A percentile compares a stretch with the other conserved stretches of the same genome.
phyloP scores from a whole-genome alignment of 345 rosid genomes.

The Chamaenerion angustifolium region DNA sequence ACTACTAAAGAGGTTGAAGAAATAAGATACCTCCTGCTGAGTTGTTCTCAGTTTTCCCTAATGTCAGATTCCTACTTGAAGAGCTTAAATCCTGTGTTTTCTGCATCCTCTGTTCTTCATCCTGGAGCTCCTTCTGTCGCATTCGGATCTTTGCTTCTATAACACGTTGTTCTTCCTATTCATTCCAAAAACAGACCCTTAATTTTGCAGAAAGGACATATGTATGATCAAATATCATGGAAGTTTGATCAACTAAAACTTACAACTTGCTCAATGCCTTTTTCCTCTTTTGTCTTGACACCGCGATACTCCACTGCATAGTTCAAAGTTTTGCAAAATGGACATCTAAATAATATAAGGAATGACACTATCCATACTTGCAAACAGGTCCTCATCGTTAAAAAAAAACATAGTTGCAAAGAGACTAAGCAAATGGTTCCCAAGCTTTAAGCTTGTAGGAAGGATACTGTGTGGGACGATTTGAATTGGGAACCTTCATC shows the following conservation, averaged over 20 bases:
- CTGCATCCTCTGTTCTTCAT: slow-evolving; percentile 77
- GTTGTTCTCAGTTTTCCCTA: slow-evolving; percentile 43
- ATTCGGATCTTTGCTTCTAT: slow-evolving; percentile 94
- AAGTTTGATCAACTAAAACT: slow-evolving; percentile 13
- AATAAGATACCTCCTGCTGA: slow-evolving; percentile 35
- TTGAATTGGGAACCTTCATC: slow-evolving; percentile 91
- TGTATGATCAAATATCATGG: background rate
- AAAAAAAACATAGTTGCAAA: background rate
- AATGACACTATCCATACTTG: slow-evolving; percentile 9
- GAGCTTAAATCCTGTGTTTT: slow-evolving; percentile 61
- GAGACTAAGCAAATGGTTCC: background rate
- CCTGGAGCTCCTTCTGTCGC: slow-evolving; percentile 74
- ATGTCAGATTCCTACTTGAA: slow-evolving; percentile 31
- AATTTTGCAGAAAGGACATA: background rate
- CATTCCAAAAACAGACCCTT: background rate
- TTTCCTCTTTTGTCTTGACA: slow-evolving; percentile 86
- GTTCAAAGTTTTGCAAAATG: slow-evolving; percentile 89
- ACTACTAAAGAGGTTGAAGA: slow-evolving; percentile 1
- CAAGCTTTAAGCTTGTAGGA: background rate
- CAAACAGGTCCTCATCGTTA: background rate
- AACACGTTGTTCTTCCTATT: slow-evolving; percentile 91
- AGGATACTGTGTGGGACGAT: slow-evolving; percentile 99
- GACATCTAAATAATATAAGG: slow-evolving; percentile 74
- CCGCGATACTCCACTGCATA: slow-evolving; percentile 97
- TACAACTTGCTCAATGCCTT: slow-evolving; percentile 93